Base-by-base conservation (phyloP, 2,329 filamentous ascomycete species). In the Cladorrhinum sp. region DNA sequence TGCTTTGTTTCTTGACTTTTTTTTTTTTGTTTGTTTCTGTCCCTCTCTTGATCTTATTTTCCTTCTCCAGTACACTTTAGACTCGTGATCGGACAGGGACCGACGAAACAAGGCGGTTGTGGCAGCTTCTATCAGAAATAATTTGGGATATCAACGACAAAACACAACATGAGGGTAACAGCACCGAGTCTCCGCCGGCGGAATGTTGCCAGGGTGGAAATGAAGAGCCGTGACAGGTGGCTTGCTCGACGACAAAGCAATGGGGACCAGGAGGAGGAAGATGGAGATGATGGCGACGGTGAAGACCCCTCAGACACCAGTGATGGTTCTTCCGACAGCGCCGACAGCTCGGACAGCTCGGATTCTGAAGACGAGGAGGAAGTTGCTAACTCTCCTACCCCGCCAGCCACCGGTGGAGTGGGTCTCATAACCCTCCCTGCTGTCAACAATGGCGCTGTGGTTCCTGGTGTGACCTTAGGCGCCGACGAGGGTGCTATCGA, bases 201-300 rank as follows among this genome's bases (percentile, higher is more conserved):
- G 42, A 66, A 64, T 55, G 57, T 62, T 60, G 65, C 62, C 12
- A 61, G 63, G 60, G 50, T 64, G 20, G 49, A 66, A 54, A 66
- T 66, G 60, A 62, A 60, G 16, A 60, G 57, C 20, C 60, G 55
- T 2, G 58, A 55, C 18, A 64, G 55, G 23, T 51, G 62, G 14
- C 48, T 64, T 23, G 59, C 61, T 21, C 61, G 48, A 48, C 56
- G 63, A 14, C 59, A 66, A 21, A 9, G 58, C n/a, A 20, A 59
- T 21, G 56, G 49, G 23, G 54, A 48, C 6, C 21, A 49, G 2
- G 54, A 57, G 3, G 42, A 46, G 4, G 42, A 20, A 16, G 42
- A 21, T 21, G 42, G 18, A 8, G 42, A 46, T 16, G 8, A 18
- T 46, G 18, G 4, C 8, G 42, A 36, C 21, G 54, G 42, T 33